Conservation (phyloP, 371 early-diverging fungal genomes). For the Lichtheimia ornata region DNA sequence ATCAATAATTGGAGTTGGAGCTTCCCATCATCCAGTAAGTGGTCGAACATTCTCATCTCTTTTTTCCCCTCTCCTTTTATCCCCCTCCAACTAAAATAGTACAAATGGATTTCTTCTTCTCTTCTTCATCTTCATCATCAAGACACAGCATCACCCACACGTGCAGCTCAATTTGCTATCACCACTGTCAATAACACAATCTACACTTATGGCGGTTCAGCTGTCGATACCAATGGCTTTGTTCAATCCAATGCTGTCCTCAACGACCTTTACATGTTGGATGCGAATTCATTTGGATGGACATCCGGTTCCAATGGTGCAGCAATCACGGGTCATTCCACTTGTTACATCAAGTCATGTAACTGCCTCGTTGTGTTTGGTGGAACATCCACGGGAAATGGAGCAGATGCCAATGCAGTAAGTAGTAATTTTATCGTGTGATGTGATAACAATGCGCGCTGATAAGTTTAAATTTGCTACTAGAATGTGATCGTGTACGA, state of each 20-base stretch:
- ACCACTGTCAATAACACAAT: conserved; percentile 38
- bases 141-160: conserved; percentile 20
- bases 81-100: conserved; percentile 9
- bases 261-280: conserved; percentile 37
- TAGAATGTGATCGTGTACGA: conserved; percentile 31
- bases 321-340: conserved; percentile 43
- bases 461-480: neutral
- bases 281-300: conserved; percentile 44
- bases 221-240: conserved; percentile 37
- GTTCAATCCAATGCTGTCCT: conserved; percentile 30
- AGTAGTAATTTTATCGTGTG: conserved; percentile 3
- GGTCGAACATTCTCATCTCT: no score
- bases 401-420: conserved; percentile 37
- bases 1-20: conserved; percentile 49
- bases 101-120: conserved; percentile 6
- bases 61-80: neutral
- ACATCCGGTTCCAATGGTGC: conserved; percentile 41
- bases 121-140: no score
- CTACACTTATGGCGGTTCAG: conserved; percentile 45
- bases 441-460: neutral
- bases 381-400: conserved; percentile 45
- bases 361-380: conserved; percentile 52
- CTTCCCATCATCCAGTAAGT: conserved; percentile 46
- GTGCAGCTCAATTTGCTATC: conserved; percentile 29
- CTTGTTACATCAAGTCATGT: conserved; percentile 41